Evolutionary conservation across 1,139 yeast species (phyloP).

Genomic region (Saccharomyces uvarum): DNA sequence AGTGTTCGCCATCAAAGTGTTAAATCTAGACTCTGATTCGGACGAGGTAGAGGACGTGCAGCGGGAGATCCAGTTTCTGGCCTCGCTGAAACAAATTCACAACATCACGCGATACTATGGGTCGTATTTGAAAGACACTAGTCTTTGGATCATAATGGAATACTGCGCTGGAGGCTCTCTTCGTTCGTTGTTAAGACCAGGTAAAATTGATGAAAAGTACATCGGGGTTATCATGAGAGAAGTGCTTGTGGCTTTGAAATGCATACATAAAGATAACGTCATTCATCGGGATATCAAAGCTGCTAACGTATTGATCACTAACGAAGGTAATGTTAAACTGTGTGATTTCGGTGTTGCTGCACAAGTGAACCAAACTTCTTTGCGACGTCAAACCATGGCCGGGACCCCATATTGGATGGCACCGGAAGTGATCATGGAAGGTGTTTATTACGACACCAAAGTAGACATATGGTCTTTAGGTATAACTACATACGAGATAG

Average conservation of each 20-base stretch:
- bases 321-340: conserved; percentile 80
- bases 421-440: conserved; percentile 94
- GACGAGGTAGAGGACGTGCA: conserved; percentile 95
- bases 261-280: conserved; percentile 82
- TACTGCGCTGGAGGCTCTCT: conserved; percentile 95
- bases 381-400: conserved; percentile 88
- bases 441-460: conserved; percentile 73
- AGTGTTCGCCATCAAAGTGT: conserved; percentile 85
- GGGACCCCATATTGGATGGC: conserved; percentile 99
- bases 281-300: conserved; percentile 95
- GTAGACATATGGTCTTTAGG: conserved; percentile 95
- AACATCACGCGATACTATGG: conserved; percentile 92
- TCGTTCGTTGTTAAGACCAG: conserved; percentile 79
- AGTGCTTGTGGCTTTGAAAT: conserved; percentile 64
- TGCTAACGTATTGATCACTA: conserved; percentile 83
- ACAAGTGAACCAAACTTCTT: conserved; percentile 66
- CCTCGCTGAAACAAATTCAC: conserved; percentile 76
- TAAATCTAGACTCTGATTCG: conserved; percentile 84
- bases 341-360: conserved; percentile 99
- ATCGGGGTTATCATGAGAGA: conserved; percentile 80
- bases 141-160: conserved; percentile 96
- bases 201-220: conserved; percentile 77
- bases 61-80: conserved; percentile 78
- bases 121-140: conserved; percentile 75
- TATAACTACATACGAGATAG: conserved; percentile 85